phyloP scores from a whole-genome alignment of 176 grass and related monocot species.

The Hordeum marinum region DNA sequence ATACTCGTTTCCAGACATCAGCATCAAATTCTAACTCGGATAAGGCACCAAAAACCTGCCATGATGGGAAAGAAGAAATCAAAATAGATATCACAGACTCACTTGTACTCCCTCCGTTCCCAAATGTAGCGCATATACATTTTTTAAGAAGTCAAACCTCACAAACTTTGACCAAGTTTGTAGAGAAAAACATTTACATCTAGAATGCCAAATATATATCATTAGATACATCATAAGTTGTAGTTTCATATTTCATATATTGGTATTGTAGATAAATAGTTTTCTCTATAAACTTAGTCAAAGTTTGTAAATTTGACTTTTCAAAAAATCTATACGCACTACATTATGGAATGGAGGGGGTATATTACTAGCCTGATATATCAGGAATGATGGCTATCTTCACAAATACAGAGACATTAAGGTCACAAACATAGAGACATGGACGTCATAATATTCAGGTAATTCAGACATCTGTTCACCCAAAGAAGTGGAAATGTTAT shows the following conservation, averaged over 20 bases:
- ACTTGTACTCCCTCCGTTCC: background rate
- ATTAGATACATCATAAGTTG: too few relatives aligned
- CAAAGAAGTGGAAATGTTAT: background rate
- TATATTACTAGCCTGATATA: background rate
- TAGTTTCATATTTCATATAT: too few relatives aligned
- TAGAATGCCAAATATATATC: too few relatives aligned
- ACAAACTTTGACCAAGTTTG: too few relatives aligned
- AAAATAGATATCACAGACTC: slow-evolving; percentile 1
- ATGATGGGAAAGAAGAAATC: slow-evolving; percentile 2
- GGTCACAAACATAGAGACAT: slow-evolving; percentile 15
- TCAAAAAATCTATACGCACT: too few relatives aligned
- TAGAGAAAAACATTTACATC: too few relatives aligned
- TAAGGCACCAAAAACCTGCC: slow-evolving; percentile 75
- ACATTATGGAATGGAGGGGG: too few relatives aligned
- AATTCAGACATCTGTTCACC: slow-evolving; percentile 1
- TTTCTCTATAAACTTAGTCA: too few relatives aligned
- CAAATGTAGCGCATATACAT: too few relatives aligned
- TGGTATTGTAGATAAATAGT: too few relatives aligned
- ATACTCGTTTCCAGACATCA: slow-evolving; percentile 64
- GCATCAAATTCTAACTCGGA: slow-evolving; percentile 61
- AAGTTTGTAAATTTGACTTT: too few relatives aligned
- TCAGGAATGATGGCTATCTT: slow-evolving; percentile 18
- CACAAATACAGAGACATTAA: slow-evolving; percentile 12
- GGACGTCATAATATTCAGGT: background rate
- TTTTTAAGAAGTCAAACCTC: too few relatives aligned